phyloP scores from a whole-genome alignment of 345 rosid species.

The Eucalyptus cloeziana region DNA sequence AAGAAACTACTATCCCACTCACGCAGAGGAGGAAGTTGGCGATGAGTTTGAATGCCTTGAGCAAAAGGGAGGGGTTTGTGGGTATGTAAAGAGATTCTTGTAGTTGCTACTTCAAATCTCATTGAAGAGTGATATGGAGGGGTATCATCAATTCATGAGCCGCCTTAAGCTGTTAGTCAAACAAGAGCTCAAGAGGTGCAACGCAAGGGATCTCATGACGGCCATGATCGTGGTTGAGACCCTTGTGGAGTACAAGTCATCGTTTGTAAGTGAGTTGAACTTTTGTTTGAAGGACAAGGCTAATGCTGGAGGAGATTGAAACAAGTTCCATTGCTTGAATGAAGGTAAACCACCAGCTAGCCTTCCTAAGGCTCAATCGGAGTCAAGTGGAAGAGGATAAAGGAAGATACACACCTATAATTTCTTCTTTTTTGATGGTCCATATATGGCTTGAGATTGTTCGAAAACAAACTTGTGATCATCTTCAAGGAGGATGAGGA shows the following conservation, averaged over 20 bases:
- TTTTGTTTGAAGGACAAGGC: background rate
- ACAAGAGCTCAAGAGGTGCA: background rate
- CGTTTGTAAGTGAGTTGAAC: background rate
- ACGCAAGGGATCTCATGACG: rapidly evolving
- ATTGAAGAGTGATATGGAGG: background rate
- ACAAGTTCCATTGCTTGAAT: too few relatives aligned
- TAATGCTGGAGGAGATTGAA: background rate
- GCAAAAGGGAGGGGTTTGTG: background rate
- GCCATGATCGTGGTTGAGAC: background rate
- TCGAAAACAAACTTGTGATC: rapidly evolving
- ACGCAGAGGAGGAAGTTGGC: background rate
- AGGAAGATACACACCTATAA: background rate
- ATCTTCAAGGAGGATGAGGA: too few relatives aligned
- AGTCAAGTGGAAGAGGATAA: background rate
- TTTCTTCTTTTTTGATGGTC: background rate
- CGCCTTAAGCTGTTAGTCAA: too few relatives aligned
- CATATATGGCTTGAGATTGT: background rate
- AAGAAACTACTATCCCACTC: too few relatives aligned
- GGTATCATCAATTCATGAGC: background rate
- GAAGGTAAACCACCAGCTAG: too few relatives aligned
- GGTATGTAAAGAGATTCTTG: background rate
- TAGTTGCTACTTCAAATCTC: background rate
- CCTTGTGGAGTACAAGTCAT: too few relatives aligned
- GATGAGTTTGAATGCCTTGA: background rate
- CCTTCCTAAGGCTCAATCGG: background rate